phyloP scores from a whole-genome alignment of 1,284 basidiomycete genomes.

The Violaceomyces palustris region DNA sequence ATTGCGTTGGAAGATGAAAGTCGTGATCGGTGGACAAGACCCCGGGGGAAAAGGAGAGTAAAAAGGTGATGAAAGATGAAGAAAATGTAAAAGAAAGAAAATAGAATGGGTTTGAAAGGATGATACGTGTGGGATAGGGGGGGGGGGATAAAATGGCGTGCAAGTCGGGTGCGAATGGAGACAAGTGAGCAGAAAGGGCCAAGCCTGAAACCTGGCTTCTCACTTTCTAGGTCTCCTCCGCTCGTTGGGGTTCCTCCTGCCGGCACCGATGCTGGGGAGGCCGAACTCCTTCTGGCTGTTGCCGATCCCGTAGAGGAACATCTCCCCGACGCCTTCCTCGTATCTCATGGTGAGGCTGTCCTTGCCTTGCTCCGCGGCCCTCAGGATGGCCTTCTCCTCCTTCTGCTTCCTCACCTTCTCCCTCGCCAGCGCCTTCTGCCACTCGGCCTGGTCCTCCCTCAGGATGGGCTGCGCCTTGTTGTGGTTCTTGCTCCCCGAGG shows the following conservation, averaged over 20 bases:
- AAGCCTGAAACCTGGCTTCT: too few species aligned
- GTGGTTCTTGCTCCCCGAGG: constrained; percentile 34
- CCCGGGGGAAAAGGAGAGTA: too few species aligned
- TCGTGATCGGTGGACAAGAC: too few species aligned
- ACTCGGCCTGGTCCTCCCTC: constrained; percentile 51
- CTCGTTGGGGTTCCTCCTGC: constrained; percentile 50
- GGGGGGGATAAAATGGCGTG: too few species aligned
- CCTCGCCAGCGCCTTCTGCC: constrained; percentile 43
- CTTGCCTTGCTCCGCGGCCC: constrained; percentile 33
- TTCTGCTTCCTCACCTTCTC: constrained; percentile 39
- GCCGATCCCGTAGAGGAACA: constrained; percentile 33
- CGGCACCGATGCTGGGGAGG: constrained; percentile 46
- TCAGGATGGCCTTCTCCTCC: constrained; percentile 34
- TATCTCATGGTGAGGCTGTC: constrained; percentile 44
- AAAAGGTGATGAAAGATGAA: too few species aligned
- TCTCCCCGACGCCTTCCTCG: constrained; percentile 45
- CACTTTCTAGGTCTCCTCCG: constrained; percentile 16
- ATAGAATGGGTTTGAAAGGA: too few species aligned
- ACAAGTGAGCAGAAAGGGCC: too few species aligned
- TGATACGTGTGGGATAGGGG: too few species aligned
- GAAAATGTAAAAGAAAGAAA: too few species aligned
- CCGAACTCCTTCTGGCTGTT: constrained; percentile 15
- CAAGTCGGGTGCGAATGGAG: too few species aligned
- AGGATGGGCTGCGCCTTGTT: constrained; percentile 36
- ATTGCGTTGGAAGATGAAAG: too few species aligned